Base-by-base conservation (phyloP, 2,329 filamentous ascomycete genomes). In the Ilyonectria destructans region DNA sequence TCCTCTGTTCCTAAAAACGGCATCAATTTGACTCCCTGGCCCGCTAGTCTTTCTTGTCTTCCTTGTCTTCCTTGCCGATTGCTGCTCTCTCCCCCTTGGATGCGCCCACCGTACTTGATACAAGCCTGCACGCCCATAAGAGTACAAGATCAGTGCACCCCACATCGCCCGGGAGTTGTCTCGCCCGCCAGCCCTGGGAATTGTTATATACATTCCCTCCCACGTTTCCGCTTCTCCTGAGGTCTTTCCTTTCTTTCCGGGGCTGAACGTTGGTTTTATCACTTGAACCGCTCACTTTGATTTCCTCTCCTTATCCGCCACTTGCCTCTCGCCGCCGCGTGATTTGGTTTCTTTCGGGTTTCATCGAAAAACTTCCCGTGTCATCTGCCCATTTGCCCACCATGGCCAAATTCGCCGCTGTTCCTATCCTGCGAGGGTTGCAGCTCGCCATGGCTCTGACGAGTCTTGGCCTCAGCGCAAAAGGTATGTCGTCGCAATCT, bases 181-280 rank as follows among this genome's bases (percentile, higher is more conserved):
- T 54, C 60, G 70, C 70, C 65, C 69, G 71, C 74, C 70, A 64
- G 59, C 60, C 65, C 52, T 65, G 65, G 62, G 40, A 59, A 51
- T 60, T 72, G 26, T 76, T 72, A 76, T 75, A 75, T 46, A 56
- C 56, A 59, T 71, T 58, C 69, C 72, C 72, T 72, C 72, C 74
- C 72, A 71, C 71, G 71, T 64, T 66, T 65, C 60, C 67, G 58
- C 62, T 48, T 57, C 67, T 62, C 54, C 65, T 69, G 46, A 55
- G 49, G 31, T 56, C 56, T 64, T 56, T 62, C 64, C 58, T 63
- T 48, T 67, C 57, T 46, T 67, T 58, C 65, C 65, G 61, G 61
- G 67, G 29, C 51, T 58, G 54, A 70, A 56, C 52, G 55, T 43
- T 17, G 46, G 46, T 57, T 66, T 51, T 55, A 70, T 61, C 54